phyloP scores from a whole-genome alignment of 2,329 filamentous ascomycete species.

The Fusarium torulosum region DNA sequence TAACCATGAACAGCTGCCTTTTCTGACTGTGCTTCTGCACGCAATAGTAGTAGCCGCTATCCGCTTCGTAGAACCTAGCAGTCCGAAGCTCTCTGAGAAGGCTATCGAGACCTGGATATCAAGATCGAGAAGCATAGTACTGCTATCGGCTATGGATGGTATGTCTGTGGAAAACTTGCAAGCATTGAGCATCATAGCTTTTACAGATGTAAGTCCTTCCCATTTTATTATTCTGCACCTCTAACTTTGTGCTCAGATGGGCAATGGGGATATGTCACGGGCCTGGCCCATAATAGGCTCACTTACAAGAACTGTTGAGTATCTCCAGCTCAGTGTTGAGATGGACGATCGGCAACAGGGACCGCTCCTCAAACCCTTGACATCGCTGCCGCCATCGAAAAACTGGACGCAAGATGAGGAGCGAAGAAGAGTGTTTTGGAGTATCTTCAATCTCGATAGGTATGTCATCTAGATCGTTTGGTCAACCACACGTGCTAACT shows the following conservation, averaged over 20 bases:
- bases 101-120: slow-evolving; percentile 28
- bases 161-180: slow-evolving; percentile 44
- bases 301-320: slow-evolving; percentile 50
- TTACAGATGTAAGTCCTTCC: slow-evolving; percentile 31
- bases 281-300: slow-evolving; percentile 51
- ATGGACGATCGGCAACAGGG: slow-evolving; percentile 31
- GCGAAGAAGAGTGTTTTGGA: slow-evolving; percentile 52
- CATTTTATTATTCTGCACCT: fast-evolving
- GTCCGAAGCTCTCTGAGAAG: background rate
- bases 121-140: slow-evolving; percentile 35
- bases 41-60: slow-evolving; percentile 43
- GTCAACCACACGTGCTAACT: background rate
- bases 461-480: slow-evolving; percentile 2
- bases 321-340: slow-evolving; percentile 50
- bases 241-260: slow-evolving; percentile 39
- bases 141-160: slow-evolving; percentile 41
- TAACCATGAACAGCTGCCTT: slow-evolving; percentile 35
- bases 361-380: slow-evolving; percentile 6
- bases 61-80: slow-evolving; percentile 25
- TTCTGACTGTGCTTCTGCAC: slow-evolving; percentile 27
- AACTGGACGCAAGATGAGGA: slow-evolving; percentile 52
- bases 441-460: slow-evolving; percentile 51
- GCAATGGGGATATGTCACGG: slow-evolving; percentile 43
- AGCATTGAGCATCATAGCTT: slow-evolving; percentile 42
- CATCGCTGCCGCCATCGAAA: slow-evolving; percentile 33